phyloP scores from a whole-genome alignment of 1,139 yeast genomes.

The Hemisphaericaspora subhashii region DNA sequence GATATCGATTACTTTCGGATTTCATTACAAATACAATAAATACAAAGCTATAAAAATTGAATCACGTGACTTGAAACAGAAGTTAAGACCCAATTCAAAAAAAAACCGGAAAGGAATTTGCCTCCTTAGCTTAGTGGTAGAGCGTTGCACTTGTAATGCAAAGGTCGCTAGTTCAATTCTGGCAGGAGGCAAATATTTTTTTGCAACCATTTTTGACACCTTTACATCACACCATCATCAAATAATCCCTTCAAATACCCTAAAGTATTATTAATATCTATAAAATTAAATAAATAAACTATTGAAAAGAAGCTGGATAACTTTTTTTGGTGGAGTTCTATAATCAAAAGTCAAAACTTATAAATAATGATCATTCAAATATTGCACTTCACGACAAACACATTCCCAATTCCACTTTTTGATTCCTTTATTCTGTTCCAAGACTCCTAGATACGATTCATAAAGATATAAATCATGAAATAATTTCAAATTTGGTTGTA shows the following conservation, averaged over 20 bases:
- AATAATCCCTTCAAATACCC: too few relatives aligned
- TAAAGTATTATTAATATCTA: too few relatives aligned
- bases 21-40: too few relatives aligned
- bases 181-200: constrained; percentile 69
- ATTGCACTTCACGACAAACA: constrained; percentile 35
- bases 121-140: constrained; percentile 93
- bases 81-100: too few relatives aligned
- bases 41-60: too few relatives aligned
- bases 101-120: too few relatives aligned
- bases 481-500: constrained; percentile 84
- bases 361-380: constrained; percentile 36
- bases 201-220: too few relatives aligned
- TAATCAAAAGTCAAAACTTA: background rate
- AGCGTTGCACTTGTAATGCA: constrained; percentile 96
- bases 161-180: constrained; percentile 95
- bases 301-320: too few relatives aligned
- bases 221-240: too few relatives aligned
- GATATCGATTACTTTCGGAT: too few relatives aligned
- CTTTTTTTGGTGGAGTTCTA: too few relatives aligned
- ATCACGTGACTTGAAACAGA: too few relatives aligned
- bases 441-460: constrained; percentile 54
- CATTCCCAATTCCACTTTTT: constrained; percentile 33
- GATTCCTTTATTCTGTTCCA: constrained; percentile 11
- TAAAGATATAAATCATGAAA: constrained; percentile 82
- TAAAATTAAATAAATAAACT: background rate